Percentiles rank a stretch among this genome's conserved stretches.
Conservation (phyloP, 2,329 filamentous ascomycete genomes). For the Alternaria solani region DNA sequence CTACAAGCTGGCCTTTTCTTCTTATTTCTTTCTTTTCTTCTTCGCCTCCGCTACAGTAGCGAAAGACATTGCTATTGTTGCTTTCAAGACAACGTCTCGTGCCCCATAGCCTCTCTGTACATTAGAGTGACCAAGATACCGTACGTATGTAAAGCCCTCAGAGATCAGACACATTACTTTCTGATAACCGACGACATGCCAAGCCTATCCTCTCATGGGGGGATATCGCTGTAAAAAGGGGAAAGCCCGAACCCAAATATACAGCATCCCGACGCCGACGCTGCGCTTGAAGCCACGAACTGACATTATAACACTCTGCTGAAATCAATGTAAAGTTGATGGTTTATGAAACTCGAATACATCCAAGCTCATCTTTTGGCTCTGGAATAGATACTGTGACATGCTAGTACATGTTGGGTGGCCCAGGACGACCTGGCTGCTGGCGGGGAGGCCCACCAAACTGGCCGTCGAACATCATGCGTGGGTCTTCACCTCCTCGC, state of each 20-base stretch:
- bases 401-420: conserved; percentile 46
- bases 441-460: conserved; percentile 43
- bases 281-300: conserved; percentile 10
- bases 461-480: conserved; percentile 49
- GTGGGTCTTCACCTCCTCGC: conserved; percentile 46
- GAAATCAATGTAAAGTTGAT: conserved; percentile 8
- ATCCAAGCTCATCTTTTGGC: not conserved
- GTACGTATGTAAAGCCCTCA: not conserved
- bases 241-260: conserved; percentile 6
- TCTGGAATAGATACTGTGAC: not conserved
- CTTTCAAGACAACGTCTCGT: not conserved
- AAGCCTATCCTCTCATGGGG: not conserved
- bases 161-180: not conserved
- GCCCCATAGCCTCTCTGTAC: conserved; percentile 2
- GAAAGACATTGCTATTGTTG: not conserved
- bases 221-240: not conserved
- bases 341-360: not conserved
- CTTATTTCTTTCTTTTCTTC: conserved; percentile 1
- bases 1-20: conserved; percentile 11
- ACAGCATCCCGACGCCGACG: conserved; percentile 14
- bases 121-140: conserved; percentile 1
- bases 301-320: conserved; percentile 5
- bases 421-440: conserved; percentile 40
- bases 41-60: conserved; percentile 4
- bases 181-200: not conserved